Evolutionary conservation across 2,329 filamentous ascomycete species (phyloP).

Genomic region (Alternaria longipes): DNA sequence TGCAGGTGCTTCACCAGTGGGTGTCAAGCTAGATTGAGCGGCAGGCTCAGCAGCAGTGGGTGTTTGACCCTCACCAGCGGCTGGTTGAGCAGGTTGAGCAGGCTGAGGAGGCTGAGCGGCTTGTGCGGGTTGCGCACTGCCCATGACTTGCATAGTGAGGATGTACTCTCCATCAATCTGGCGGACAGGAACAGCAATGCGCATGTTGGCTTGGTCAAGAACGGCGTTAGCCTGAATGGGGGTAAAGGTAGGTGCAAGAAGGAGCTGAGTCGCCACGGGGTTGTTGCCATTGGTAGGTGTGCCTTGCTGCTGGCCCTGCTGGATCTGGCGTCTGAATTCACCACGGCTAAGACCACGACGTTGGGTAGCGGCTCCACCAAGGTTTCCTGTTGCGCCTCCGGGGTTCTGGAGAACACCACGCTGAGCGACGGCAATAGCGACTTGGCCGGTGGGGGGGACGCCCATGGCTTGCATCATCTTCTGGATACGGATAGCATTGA

Average conservation of each 20-base stretch:
- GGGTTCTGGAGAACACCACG: slow-evolving; percentile 49
- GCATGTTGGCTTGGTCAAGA: slow-evolving; percentile 48
- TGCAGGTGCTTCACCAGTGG: background rate
- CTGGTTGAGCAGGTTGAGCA: background rate
- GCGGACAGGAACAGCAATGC: slow-evolving; percentile 48
- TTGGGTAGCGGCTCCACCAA: slow-evolving; percentile 32
- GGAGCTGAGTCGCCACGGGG: slow-evolving; percentile 45
- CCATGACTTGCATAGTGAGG: slow-evolving; percentile 44
- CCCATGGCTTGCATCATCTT: slow-evolving; percentile 49
- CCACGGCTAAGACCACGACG: slow-evolving; percentile 33
- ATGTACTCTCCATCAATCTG: slow-evolving; percentile 51
- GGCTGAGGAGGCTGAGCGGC: background rate
- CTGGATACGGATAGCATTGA: slow-evolving; percentile 49
- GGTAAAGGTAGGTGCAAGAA: slow-evolving; percentile 50
- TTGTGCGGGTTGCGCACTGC: slow-evolving; percentile 11
- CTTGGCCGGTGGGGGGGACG: slow-evolving; percentile 41
- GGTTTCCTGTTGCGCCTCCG: slow-evolving; percentile 46
- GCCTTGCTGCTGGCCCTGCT: slow-evolving; percentile 32
- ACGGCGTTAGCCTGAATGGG: slow-evolving; percentile 46
- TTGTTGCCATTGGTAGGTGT: slow-evolving; percentile 44
- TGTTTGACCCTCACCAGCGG: slow-evolving; percentile 12
- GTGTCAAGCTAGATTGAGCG: background rate
- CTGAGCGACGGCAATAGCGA: slow-evolving; percentile 49
- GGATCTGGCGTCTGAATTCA: slow-evolving; percentile 36
- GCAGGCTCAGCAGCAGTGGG: slow-evolving; percentile 9